phyloP scores from a whole-genome alignment of 116 monocot species.

The Dioscorea cayenensis region DNA sequence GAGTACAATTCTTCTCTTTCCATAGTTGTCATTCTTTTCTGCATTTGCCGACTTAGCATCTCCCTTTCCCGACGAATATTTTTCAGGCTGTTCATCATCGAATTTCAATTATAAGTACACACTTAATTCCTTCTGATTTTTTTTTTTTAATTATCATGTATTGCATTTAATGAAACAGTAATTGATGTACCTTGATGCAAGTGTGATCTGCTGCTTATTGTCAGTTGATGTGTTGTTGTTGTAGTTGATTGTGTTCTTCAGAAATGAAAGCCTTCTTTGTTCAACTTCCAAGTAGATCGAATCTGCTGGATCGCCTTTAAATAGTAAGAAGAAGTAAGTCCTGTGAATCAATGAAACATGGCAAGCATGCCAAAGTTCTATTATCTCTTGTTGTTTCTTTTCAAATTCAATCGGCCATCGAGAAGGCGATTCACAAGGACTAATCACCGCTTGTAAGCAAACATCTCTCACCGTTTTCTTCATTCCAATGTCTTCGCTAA shows the following conservation, averaged over 20 bases:
- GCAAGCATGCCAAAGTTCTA: constrained; percentile 63
- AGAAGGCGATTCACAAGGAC: constrained; percentile 12
- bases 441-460: constrained; percentile 17
- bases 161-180: not conserved
- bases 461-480: constrained; percentile 17
- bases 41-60: constrained; percentile 56
- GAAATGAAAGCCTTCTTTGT: constrained; percentile 56
- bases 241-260: constrained; percentile 30
- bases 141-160: not conserved
- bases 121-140: no score
- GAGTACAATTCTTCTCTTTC: constrained; percentile 55
- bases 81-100: constrained; percentile 16
- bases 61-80: constrained; percentile 48
- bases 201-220: constrained; percentile 12
- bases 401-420: constrained; percentile 55
- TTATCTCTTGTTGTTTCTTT: constrained; percentile 55
- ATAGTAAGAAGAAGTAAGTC: constrained; percentile 62
- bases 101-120: not conserved
- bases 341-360: constrained; percentile 61
- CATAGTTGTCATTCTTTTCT: constrained; percentile 21
- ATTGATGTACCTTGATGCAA: constrained; percentile 30
- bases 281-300: constrained; percentile 81
- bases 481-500: not conserved
- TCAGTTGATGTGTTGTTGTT: constrained; percentile 6
- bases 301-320: constrained; percentile 67